A percentile compares a stretch with the other conserved stretches of the same genome.
These are phyloP conservation scores for Plantago lanceolata DNA, from an alignment of 305 asterid genomes.

Conservation along the genomic window DNA sequence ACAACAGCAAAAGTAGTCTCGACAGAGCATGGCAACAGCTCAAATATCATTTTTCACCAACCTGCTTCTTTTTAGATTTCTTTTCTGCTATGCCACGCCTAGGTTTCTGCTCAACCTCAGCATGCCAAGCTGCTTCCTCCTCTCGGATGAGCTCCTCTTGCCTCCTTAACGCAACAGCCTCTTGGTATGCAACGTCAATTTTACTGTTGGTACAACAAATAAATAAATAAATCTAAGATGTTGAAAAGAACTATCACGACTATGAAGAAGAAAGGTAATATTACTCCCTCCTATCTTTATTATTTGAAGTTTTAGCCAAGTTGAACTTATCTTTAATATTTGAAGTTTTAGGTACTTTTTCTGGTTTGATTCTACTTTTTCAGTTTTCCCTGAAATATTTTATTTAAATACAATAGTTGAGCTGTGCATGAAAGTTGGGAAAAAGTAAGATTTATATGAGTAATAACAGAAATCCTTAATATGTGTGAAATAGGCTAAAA, in stretches of 20 bases:
- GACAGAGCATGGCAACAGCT: background rate
- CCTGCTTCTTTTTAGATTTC: constrained; percentile 95
- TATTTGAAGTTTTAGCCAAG: too few species aligned
- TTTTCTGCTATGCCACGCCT: constrained; percentile 66
- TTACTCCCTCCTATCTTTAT: too few species aligned
- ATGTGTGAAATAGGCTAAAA: too few species aligned
- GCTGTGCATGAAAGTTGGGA: too few species aligned
- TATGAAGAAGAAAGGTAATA: background rate
- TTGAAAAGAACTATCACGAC: constrained; percentile 1
- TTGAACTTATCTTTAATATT: too few species aligned
- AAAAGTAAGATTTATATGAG: too few species aligned
- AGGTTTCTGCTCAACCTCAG: constrained; percentile 69
- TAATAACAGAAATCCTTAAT: too few species aligned
- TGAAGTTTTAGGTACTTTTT: too few species aligned
- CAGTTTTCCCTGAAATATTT: too few species aligned
- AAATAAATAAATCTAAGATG: constrained; percentile 20
- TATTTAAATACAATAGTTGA: too few species aligned
- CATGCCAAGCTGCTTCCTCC: constrained; percentile 93
- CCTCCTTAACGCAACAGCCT: constrained; percentile 87
- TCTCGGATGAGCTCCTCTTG: constrained; percentile 99
- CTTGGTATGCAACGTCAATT: constrained; percentile 91
- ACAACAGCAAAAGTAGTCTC: too few species aligned
- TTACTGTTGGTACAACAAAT: constrained; percentile 47
- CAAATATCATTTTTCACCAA: constrained; percentile 21
- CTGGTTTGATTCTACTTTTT: too few species aligned